phyloP scores from a whole-genome alignment of 2,329 filamentous ascomycete species.

The Aspergillus tubingensis region DNA sequence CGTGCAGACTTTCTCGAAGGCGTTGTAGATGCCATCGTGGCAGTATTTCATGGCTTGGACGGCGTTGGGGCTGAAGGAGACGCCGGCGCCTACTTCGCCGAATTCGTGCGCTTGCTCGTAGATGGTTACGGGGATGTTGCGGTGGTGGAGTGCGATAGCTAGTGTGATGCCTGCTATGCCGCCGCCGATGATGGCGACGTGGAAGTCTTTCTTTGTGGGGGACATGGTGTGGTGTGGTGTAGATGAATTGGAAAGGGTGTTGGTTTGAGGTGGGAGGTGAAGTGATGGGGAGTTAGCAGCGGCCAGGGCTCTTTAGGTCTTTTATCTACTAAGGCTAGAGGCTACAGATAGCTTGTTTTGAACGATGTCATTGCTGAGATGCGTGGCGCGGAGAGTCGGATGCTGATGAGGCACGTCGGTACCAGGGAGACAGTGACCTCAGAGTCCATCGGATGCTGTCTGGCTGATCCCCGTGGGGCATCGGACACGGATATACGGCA shows the following conservation, averaged over 20 bases:
- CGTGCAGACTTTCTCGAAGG: constrained; percentile 36
- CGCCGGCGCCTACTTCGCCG: constrained; percentile 41
- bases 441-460: constrained; percentile 16
- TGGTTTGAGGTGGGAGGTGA: not conserved
- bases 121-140: constrained; percentile 34
- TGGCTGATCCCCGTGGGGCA: constrained; percentile 15
- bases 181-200: constrained; percentile 38
- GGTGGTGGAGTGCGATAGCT: constrained; percentile 38
- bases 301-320: not conserved
- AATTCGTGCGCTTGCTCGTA: constrained; percentile 43
- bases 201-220: constrained; percentile 17
- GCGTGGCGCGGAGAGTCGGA: constrained; percentile 14
- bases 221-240: constrained; percentile 10
- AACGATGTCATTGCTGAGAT: constrained; percentile 2
- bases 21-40: constrained; percentile 33
- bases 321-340: not conserved
- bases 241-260: too few relatives aligned
- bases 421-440: constrained; percentile 9
- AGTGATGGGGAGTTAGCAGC: not conserved
- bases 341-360: not conserved
- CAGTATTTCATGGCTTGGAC: constrained; percentile 26
- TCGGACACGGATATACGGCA: constrained; percentile 12
- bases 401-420: constrained; percentile 11
- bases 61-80: constrained; percentile 43
- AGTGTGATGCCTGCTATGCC: constrained; percentile 41